Conservation (phyloP, 495 filamentous ascomycete species). For the Thozetella sp. region DNA sequence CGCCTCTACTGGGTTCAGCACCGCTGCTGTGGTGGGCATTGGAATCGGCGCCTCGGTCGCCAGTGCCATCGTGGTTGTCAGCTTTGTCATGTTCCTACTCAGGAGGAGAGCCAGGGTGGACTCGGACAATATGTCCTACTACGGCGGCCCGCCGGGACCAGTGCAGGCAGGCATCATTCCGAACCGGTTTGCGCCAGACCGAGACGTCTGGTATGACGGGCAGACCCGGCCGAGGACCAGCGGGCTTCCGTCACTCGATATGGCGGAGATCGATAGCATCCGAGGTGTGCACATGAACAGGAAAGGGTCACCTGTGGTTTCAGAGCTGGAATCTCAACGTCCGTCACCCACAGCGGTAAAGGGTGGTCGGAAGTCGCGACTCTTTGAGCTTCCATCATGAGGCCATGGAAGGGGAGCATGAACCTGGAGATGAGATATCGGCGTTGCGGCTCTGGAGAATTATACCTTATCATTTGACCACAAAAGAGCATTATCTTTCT, state of each 20-base stretch:
- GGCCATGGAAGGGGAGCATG: too few relatives aligned
- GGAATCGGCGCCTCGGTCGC: neutral
- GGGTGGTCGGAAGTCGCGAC: neutral
- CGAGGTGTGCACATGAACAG: neutral
- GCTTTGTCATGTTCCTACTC: neutral
- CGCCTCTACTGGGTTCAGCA: neutral
- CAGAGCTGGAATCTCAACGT: neutral
- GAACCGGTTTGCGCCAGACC: neutral
- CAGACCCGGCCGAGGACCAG: neutral
- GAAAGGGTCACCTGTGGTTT: neutral
- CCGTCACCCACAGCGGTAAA: neutral
- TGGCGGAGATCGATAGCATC: conserved; percentile 1
- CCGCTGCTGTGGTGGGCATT: neutral
- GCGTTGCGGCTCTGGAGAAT: too few relatives aligned
- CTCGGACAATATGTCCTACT: neutral
- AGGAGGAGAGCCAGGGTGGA: neutral
- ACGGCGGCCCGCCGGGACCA: neutral
- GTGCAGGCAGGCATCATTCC: neutral
- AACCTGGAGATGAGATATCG: too few relatives aligned
- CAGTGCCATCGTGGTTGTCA: neutral
- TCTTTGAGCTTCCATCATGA: neutral
- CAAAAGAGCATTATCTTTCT: too few relatives aligned
- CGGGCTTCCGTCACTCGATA: neutral
- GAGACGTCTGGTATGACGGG: conserved; percentile 1
- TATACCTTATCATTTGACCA: too few relatives aligned